Conservation (phyloP, 345 rosid genomes). For the Cochlearia excelsa region DNA sequence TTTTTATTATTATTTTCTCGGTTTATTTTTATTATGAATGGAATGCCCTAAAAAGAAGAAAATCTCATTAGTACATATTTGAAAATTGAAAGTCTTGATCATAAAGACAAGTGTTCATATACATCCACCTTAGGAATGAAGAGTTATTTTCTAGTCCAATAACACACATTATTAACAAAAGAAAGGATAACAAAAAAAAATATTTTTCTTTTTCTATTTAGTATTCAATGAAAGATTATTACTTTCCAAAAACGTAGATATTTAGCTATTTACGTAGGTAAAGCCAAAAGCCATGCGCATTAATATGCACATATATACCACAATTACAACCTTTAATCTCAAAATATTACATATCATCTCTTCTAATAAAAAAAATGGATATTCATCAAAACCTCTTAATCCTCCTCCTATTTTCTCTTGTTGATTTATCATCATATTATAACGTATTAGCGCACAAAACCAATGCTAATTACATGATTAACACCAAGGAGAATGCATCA, state of each 20-base stretch:
- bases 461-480: slow-evolving; percentile 4
- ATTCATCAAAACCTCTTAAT: not conserved
- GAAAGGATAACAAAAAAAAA: not conserved
- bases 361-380: slow-evolving; percentile 1
- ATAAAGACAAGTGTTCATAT: too few relatives aligned
- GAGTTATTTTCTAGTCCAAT: too few relatives aligned
- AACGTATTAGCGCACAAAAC: slow-evolving; percentile 21
- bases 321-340: not conserved
- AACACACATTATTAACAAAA: not conserved
- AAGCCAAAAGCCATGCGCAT: not conserved
- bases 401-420: slow-evolving; percentile 21
- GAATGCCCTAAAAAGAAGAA: too few relatives aligned
- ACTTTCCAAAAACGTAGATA: slow-evolving; percentile 12
- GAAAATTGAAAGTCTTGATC: too few relatives aligned
- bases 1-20: too few relatives aligned
- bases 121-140: too few relatives aligned
- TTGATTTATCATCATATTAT: slow-evolving; percentile 21
- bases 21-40: too few relatives aligned
- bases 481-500: slow-evolving; percentile 2
- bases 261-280: slow-evolving; percentile 6
- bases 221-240: slow-evolving; percentile 6
- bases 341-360: not conserved
- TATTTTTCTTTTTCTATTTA: too few relatives aligned
- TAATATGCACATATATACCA: slow-evolving; percentile 5
- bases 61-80: too few relatives aligned